Conservation (phyloP, 2,329 filamentous ascomycete species). For the Beauveria pseudobassiana region DNA sequence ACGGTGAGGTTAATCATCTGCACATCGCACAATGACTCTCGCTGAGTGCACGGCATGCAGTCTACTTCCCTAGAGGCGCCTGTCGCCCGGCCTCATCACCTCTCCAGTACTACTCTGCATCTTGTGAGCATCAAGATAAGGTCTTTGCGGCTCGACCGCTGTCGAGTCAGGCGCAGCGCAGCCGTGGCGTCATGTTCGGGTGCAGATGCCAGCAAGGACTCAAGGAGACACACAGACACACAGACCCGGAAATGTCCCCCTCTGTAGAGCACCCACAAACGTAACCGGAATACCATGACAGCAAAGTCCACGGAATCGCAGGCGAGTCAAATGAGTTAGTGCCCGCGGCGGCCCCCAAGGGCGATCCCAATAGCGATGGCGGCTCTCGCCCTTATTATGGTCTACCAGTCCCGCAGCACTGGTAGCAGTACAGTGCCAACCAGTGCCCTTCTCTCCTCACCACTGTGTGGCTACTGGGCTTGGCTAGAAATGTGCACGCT, state of each 20-base stretch:
- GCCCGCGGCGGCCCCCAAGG: slow-evolving; percentile 3
- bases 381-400: slow-evolving; percentile 6
- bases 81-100: neutral
- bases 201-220: neutral
- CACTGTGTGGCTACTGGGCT: neutral
- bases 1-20: neutral
- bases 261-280: neutral
- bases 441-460: neutral
- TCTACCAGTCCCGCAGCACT: neutral
- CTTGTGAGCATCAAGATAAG: neutral
- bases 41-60: neutral
- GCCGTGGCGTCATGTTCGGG: neutral
- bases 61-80: neutral
- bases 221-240: neutral
- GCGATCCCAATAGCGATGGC: slow-evolving; percentile 7
- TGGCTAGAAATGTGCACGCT: neutral
- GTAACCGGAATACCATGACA: neutral
- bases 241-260: neutral
- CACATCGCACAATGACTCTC: neutral
- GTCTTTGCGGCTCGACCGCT: neutral
- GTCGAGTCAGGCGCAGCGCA: neutral
- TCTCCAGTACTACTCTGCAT: neutral
- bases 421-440: neutral
- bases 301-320: neutral
- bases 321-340: neutral